These are phyloP conservation scores for Solanum virginianum DNA, from an alignment of 257 asterid genomes.

Conservation along the genomic window DNA sequence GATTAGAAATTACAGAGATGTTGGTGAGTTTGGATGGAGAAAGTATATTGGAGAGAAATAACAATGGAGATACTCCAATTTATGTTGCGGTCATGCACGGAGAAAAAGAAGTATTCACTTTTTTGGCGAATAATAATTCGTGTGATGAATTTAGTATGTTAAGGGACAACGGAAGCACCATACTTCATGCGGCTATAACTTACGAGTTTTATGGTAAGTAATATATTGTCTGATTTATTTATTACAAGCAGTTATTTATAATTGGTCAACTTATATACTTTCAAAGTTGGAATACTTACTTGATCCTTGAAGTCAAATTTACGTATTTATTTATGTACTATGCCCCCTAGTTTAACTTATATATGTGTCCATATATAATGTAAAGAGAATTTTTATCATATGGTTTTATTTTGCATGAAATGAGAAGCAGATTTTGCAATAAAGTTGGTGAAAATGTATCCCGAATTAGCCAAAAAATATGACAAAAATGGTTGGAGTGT, in stretches of 20 bases:
- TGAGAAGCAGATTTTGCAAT: not conserved
- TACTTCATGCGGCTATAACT: not conserved
- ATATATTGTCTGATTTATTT: not conserved
- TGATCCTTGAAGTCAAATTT: no score
- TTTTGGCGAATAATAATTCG: not conserved
- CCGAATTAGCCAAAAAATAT: not conserved
- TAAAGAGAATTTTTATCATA: not conserved
- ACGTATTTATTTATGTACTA: no score
- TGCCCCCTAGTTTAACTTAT: not conserved
- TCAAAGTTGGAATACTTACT: no score
- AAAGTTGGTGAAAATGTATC: not conserved
- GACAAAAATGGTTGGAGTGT: not conserved
- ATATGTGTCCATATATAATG: no score
- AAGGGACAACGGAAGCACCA: not conserved
- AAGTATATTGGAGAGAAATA: not conserved
- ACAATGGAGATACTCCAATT: slow-evolving; percentile 1
- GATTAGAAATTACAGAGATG: not conserved
- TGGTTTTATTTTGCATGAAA: not conserved
- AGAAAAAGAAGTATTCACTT: not conserved
- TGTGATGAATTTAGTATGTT: not conserved
- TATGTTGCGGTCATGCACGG: not conserved
- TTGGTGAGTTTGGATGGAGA: not conserved
- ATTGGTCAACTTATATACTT: not conserved
- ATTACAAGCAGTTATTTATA: no score
- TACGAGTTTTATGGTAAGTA: not conserved